phyloP scores from a whole-genome alignment of 2,329 filamentous ascomycete species.

The Claviceps lovelessii region DNA sequence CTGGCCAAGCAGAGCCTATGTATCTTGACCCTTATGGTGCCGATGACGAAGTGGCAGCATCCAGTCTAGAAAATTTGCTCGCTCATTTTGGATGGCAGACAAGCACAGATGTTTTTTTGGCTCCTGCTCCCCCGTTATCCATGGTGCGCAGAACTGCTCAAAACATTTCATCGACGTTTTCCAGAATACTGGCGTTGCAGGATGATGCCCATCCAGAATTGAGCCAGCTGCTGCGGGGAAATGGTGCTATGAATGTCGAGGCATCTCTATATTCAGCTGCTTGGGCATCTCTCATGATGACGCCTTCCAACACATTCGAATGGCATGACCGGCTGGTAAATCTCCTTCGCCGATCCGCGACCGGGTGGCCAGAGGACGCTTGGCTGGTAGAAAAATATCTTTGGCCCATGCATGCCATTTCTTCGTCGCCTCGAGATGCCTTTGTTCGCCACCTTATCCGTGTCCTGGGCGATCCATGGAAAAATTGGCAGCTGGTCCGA shows the following conservation, averaged over 20 bases:
- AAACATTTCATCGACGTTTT: constrained; percentile 63
- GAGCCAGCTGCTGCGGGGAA: constrained; percentile 22
- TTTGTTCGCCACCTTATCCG: constrained; percentile 14
- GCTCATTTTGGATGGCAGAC: constrained; percentile 30
- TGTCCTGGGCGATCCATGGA: constrained; percentile 16
- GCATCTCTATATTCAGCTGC: constrained; percentile 56
- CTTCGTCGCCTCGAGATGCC: constrained; percentile 18
- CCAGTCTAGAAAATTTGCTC: constrained; percentile 46
- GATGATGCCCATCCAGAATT: constrained; percentile 15
- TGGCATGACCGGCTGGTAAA: constrained; percentile 49
- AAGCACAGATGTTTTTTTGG: constrained; percentile 38
- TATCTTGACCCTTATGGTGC: constrained; percentile 73
- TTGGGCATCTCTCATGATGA: constrained; percentile 53
- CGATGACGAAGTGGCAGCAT: constrained; percentile 48
- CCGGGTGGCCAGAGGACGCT: constrained; percentile 45
- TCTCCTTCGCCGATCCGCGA: constrained; percentile 36
- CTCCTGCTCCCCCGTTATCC: constrained; percentile 47
- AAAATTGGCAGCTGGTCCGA: constrained; percentile 22
- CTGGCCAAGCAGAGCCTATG: constrained; percentile 39
- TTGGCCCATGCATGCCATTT: constrained; percentile 44
- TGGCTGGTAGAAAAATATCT: constrained; percentile 53
- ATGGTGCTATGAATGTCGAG: constrained; percentile 30
- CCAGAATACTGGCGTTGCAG: constrained; percentile 16
- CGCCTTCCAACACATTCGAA: constrained; percentile 30
- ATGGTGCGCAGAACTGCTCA: constrained; percentile 59